Base-by-base conservation (phyloP, 345 rosid genomes). In the Euclidium syriacum region DNA sequence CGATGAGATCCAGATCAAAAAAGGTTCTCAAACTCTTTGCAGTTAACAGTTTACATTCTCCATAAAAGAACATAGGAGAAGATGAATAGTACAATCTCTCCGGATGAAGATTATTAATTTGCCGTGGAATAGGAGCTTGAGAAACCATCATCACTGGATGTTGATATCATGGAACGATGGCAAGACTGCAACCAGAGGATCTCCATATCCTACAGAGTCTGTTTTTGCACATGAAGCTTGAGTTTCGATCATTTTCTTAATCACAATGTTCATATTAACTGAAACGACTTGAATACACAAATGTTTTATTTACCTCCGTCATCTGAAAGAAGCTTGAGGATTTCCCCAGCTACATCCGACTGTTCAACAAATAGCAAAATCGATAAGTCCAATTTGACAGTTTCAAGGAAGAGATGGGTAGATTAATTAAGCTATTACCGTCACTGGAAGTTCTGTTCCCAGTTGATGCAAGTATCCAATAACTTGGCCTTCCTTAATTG, bases 331-430 rank as follows among this genome's bases (percentile, higher is more conserved):
- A 94, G 66, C 88, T 87, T 90, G 34, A 94, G 65, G 73, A 90
- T 83, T 79, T 87, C 91, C 36, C 97, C 99, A 54, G 88, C 89
- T 40, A 80, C 87, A 75, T 84, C 90, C 1, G 99, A 83, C 99
- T 94, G 96, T 64, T 78, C 80, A 77, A 58, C 16, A 40, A 22
- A 72, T 63, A 33, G 63, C 14, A 65, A 26, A 11, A 42, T 35
- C 19, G 4, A 40, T 55, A 30, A 54, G 52, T 36, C 40, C 4
- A 6, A 7, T 38, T n/a, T 4, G 1, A 25, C 52, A 27, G 43
- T 38, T 41, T 22, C 38, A 53, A 44, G 48, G 34, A 54, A 53
- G 43, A 43, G 27, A 71, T 58, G 53, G 27, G 44, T 46, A 16
- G 3, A 32, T 14, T 56, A 17, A 16, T 11, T 23, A 26, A 62